Conservation (phyloP, 768 basidiomycete genomes). For the Roridomyces roridus region DNA sequence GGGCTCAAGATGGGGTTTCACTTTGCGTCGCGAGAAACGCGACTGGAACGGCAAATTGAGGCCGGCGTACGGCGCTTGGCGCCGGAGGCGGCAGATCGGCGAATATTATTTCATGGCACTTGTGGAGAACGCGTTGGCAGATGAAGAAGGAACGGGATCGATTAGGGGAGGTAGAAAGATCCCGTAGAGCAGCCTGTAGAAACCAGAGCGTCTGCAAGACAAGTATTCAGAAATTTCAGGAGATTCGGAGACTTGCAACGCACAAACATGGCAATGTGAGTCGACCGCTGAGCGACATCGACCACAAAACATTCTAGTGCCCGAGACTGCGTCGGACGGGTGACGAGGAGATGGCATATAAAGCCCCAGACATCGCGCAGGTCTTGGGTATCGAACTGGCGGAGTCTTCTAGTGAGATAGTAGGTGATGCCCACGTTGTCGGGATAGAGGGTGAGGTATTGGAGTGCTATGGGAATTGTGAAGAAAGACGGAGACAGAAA, state of each 20-base stretch:
- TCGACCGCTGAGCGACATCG: constrained; percentile 86
- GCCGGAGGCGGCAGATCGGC: constrained; percentile 77
- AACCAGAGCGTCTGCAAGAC: constrained; percentile 88
- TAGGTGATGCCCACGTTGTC: constrained; percentile 93
- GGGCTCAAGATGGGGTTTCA: constrained; percentile 76
- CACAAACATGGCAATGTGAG: constrained; percentile 95
- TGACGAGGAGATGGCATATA: constrained; percentile 93
- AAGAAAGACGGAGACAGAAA: constrained; percentile 94
- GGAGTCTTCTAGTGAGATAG: constrained; percentile 81
- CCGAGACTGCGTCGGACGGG: constrained; percentile 87
- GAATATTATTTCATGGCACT: constrained; percentile 97
- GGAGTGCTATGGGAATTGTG: constrained; percentile 91
- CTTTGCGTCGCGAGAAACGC: constrained; percentile 61
- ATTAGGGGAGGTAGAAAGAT: constrained; percentile 65
- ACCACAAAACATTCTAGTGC: constrained; percentile 95
- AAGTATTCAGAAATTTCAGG: constrained; percentile 19
- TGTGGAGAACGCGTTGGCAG: constrained; percentile 89
- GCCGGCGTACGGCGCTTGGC: constrained; percentile 68
- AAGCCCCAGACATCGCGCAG: constrained; percentile 90
- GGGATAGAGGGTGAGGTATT: constrained; percentile 81
- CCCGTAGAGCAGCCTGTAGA: constrained; percentile 94
- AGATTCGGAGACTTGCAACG: constrained; percentile 43
- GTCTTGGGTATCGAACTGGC: constrained; percentile 69
- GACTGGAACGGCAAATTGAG: constrained; percentile 55
- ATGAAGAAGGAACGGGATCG: constrained; percentile 84